phyloP scores from a whole-genome alignment of 305 asterid genomes.

The Withania somnifera region DNA sequence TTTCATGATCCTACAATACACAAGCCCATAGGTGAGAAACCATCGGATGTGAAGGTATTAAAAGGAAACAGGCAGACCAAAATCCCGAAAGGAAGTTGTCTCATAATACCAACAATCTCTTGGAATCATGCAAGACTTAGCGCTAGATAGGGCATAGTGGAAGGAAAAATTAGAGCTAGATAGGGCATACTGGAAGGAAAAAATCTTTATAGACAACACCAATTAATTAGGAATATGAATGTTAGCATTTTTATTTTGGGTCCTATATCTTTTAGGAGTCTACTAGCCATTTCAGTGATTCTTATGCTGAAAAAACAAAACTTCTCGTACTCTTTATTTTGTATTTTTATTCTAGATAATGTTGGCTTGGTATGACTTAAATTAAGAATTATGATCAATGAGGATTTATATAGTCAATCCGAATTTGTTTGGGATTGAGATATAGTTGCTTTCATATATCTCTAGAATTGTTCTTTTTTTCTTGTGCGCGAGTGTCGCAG shows the following conservation, averaged over 20 bases:
- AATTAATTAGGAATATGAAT: neutral
- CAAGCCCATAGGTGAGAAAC: neutral
- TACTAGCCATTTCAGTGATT: neutral
- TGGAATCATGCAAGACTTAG: neutral
- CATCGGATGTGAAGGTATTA: neutral
- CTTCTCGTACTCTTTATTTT: neutral
- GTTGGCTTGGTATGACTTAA: neutral
- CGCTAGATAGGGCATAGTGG: neutral
- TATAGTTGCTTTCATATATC: neutral
- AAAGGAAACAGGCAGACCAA: neutral
- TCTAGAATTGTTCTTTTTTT: neutral
- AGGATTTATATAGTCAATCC: neutral
- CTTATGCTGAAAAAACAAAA: neutral
- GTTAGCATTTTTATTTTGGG: neutral
- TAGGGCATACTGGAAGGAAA: neutral
- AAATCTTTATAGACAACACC: neutral
- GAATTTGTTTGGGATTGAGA: neutral
- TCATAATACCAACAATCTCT: neutral
- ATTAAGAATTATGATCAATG: neutral
- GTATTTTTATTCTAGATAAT: neutral
- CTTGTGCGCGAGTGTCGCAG: neutral
- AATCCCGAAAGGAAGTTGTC: neutral
- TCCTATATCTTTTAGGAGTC: neutral
- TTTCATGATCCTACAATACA: neutral
- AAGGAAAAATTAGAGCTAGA: neutral